Conservation (phyloP, 768 basidiomycete genomes). For the Tremella mesenterica region DNA sequence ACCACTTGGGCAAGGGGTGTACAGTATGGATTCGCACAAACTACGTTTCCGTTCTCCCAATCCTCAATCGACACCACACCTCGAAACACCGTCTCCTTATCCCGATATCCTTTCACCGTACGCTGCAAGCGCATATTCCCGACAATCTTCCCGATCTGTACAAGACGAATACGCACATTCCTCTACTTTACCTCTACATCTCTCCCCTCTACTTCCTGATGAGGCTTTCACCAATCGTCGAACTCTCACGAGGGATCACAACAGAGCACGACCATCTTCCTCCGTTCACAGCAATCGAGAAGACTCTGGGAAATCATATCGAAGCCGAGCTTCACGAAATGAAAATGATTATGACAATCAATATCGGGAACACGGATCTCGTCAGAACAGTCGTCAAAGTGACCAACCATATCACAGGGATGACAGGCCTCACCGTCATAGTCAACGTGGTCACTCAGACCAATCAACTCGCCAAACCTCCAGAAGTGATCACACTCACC, state of each 20-base stretch:
- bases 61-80: conserved; percentile 21
- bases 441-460: too few species aligned
- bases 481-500: too few species aligned
- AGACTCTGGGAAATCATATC: too few species aligned
- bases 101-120: conserved; percentile 2
- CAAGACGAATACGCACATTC: not conserved
- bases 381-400: not conserved
- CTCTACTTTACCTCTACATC: conserved; percentile 1
- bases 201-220: not conserved
- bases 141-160: too few species aligned
- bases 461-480: too few species aligned
- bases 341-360: too few species aligned
- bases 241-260: not conserved
- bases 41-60: conserved; percentile 27
- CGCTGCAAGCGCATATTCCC: too few species aligned
- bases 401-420: too few species aligned
- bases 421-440: too few species aligned
- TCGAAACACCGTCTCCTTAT: conserved; percentile 23
- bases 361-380: not conserved
- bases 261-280: too few species aligned
- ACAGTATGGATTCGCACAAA: not conserved
- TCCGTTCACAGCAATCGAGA: too few species aligned
- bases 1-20: not conserved
- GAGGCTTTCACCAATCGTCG: not conserved
- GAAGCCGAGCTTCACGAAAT: too few species aligned